Percentiles rank a stretch among this genome's conserved stretches.
These are phyloP conservation scores for Phytophthora uliginosa DNA, from an alignment of 352 stramenopile species.

Conservation along the genomic window DNA sequence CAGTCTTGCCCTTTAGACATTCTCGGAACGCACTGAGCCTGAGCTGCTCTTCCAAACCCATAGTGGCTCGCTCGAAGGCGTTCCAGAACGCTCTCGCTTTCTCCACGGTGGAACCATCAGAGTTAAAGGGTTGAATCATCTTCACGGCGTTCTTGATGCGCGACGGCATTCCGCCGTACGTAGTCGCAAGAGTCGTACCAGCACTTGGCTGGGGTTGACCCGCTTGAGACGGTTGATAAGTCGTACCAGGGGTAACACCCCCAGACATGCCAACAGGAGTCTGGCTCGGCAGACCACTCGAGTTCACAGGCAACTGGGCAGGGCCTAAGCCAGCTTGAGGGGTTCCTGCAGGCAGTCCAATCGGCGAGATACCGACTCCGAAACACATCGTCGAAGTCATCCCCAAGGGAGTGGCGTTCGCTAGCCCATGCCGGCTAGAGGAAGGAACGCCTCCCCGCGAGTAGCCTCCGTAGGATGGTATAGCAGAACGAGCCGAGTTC, in stretches of 20 bases:
- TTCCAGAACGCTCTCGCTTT: not conserved
- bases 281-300: not conserved
- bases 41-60: not conserved
- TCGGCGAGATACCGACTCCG: not conserved
- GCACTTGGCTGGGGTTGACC: too few relatives aligned
- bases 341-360: not conserved
- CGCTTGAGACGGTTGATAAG: not conserved
- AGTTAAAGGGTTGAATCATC: not conserved
- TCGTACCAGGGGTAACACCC: not conserved
- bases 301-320: not conserved
- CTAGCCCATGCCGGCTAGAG: too few relatives aligned
- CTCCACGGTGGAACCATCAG: not conserved
- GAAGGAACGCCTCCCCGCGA: too few relatives aligned
- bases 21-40: not conserved
- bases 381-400: not conserved
- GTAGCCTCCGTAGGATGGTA: too few relatives aligned
- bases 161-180: not conserved
- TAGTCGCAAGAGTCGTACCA: not conserved
- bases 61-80: not conserved
- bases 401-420: not conserved
- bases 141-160: not conserved
- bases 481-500: too few relatives aligned
- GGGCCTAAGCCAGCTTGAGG: not conserved
- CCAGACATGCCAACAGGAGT: not conserved
- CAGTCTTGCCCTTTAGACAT: conserved; percentile 1